Base-by-base conservation (phyloP, 208 protist genomes). In the Leishmania tropica region DNA sequence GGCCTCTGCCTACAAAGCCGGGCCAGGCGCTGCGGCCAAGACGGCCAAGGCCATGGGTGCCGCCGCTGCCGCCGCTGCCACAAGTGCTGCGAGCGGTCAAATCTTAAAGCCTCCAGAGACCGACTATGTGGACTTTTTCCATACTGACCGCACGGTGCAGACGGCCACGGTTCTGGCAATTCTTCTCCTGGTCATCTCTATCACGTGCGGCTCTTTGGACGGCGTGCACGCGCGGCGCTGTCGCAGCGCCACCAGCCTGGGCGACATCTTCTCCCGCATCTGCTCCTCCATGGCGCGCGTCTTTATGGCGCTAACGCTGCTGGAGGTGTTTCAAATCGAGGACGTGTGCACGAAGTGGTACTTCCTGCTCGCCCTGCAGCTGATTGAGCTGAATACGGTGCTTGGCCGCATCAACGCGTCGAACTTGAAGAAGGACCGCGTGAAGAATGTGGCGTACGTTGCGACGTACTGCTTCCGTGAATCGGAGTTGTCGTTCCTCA, bases 331-430 rank as follows among this genome's bases (percentile, higher is more conserved):
- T 56, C 82, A 88, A 68, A 87, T 98, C 24, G 72, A 87, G 45
- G 81, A 94, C 64, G 85, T 92, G 45, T 68, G 78, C 48, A 91
- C 87, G 60, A 87, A 95, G 81, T 98, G 95, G 93, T 96, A 96
- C 76, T 81, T 94, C 2, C 76, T 96, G 60, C 83, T 96, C 64
- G 80, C 88, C 17, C 73, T 96, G 77, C 93, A 96, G 80, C 85
- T 98, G 13, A 88, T 96, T 42, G 92, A 96, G 80, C 91, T 98
- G 74, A 95, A 96, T 84, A 95, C 92, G 31, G 88, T 97, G 48
- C 89, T 97, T 7, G 91, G 92, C 73, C 92, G 94, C 70, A 95
- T 97, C 70, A 96, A 94, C 86, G 93, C 93, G 19, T 86, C 89
- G 62, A 95, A 96, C 76, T 83, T 96, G 37, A 90, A 91, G 74